Conservation (phyloP, 164 flowering plant genomes). For the Dillenia turbinata region DNA sequence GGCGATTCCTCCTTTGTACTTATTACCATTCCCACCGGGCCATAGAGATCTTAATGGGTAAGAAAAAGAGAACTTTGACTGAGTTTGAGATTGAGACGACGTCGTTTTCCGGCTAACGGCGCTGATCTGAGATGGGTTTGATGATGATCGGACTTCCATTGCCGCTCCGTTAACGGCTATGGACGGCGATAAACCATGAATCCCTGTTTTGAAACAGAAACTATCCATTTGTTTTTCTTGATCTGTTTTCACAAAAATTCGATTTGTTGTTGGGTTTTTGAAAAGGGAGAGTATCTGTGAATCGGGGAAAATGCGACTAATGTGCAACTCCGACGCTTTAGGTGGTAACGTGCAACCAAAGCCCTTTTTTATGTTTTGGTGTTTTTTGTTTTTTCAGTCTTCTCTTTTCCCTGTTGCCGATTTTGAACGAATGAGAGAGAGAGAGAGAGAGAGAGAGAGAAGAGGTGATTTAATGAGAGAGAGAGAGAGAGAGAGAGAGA, state of each 20-base stretch:
- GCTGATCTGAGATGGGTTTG: constrained; percentile 27
- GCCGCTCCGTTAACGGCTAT: constrained; percentile 21
- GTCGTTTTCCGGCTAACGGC: constrained; percentile 24
- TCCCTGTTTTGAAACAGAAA: constrained; percentile 46
- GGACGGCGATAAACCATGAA: constrained; percentile 33
- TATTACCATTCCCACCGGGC: constrained; percentile 21
- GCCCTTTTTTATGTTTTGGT: constrained; percentile 1
- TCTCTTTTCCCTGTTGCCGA: too few species aligned
- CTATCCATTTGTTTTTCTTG: constrained; percentile 43
- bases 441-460: constrained; percentile 1
- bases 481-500: constrained; percentile 1
- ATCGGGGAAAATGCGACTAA: neutral
- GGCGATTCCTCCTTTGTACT: constrained; percentile 26
- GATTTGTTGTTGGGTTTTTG: neutral
- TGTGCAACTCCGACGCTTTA: constrained; percentile 2
- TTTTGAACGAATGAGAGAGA: too few species aligned
- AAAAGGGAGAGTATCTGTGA: neutral
- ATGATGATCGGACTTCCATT: constrained; percentile 20
- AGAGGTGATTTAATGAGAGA: neutral
- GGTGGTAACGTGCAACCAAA: constrained; percentile 12
- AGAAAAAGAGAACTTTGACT: constrained; percentile 45
- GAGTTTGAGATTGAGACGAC: constrained; percentile 16
- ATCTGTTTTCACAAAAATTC: neutral
- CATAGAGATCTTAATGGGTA: constrained; percentile 56
- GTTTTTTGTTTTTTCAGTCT: neutral